Evolutionary conservation across 2,329 filamentous ascomycete species (phyloP).

Genomic region (Aspergillus pseudotamarii): DNA sequence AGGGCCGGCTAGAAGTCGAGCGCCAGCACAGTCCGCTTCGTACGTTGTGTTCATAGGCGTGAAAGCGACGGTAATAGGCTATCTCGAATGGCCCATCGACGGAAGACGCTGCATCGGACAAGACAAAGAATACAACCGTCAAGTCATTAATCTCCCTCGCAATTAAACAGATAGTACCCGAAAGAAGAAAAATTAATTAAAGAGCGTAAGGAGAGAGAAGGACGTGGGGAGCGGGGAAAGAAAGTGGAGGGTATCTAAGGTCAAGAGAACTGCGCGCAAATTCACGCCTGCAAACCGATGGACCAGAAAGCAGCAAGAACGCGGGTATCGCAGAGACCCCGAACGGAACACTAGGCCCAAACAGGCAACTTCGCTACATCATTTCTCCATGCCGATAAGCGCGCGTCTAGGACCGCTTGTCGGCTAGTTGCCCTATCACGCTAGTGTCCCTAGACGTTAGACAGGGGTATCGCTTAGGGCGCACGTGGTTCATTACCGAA

Average conservation of each 20-base stretch:
- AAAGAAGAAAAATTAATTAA: constrained; percentile 16
- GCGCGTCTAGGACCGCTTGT: constrained; percentile 16
- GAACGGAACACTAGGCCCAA: constrained; percentile 38
- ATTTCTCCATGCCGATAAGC: constrained; percentile 32
- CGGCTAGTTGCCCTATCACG: constrained; percentile 12
- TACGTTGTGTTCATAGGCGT: constrained; percentile 34
- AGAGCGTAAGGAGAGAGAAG: constrained; percentile 18
- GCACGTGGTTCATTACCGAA: constrained; percentile 6
- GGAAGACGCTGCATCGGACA: constrained; percentile 31
- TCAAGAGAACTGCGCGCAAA: constrained; percentile 32
- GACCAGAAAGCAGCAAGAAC: constrained; percentile 33
- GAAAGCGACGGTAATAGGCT: constrained; percentile 25
- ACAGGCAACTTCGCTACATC: constrained; percentile 30
- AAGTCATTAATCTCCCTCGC: constrained; percentile 33
- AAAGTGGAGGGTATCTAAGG: constrained; percentile 20
- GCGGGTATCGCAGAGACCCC: constrained; percentile 45
- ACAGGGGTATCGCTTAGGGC: constrained; percentile 10
- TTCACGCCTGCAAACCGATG: constrained; percentile 32
- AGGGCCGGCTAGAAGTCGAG: constrained; percentile 37
- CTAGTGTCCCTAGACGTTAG: constrained; percentile 7
- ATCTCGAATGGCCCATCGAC: constrained; percentile 26
- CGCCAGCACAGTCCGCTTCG: constrained; percentile 30
- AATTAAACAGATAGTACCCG: constrained; percentile 9
- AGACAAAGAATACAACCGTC: constrained; percentile 27
- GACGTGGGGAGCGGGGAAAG: constrained; percentile 19